Percentiles rank a stretch among this genome's conserved stretches.
Conservation (phyloP, 345 rosid species). For the Euphorbia tirucalli region DNA sequence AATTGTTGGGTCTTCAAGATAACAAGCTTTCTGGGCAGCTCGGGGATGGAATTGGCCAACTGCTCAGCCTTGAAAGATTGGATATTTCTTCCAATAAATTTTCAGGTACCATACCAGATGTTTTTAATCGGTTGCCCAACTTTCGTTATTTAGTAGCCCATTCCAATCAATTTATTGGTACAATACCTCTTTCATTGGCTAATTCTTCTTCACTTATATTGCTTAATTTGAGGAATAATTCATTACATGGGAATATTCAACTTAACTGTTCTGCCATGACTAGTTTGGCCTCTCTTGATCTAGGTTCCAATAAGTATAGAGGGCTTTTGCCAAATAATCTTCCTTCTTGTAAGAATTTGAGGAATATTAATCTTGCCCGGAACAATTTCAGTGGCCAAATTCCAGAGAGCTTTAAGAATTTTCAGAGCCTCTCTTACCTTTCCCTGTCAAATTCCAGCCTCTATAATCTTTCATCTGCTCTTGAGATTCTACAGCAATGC, state of each 20-base stretch:
- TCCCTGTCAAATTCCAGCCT: conserved; percentile 62
- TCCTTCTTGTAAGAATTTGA: conserved; percentile 49
- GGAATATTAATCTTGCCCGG: conserved; percentile 57
- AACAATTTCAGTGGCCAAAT: conserved; percentile 57
- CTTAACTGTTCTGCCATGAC: conserved; percentile 64
- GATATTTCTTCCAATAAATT: conserved; percentile 54
- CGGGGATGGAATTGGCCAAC: conserved; percentile 36
- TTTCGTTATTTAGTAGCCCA: conserved; percentile 43
- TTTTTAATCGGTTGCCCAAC: conserved; percentile 34
- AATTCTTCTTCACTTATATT: conserved; percentile 45
- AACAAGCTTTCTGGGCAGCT: conserved; percentile 57
- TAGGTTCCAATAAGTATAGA: conserved; percentile 52
- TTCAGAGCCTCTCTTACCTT: conserved; percentile 56
- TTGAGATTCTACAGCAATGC: conserved; percentile 60
- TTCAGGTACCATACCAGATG: conserved; percentile 61
- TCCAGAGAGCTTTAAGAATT: conserved; percentile 56
- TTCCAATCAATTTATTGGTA: conserved; percentile 51
- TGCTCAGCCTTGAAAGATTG: conserved; percentile 47
- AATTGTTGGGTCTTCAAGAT: conserved; percentile 43
- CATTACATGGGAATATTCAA: conserved; percentile 45
- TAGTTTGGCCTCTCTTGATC: conserved; percentile 55
- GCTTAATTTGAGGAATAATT: conserved; percentile 72
- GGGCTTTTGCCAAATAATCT: conserved; percentile 60
- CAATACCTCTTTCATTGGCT: conserved; percentile 57
- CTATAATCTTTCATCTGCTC: conserved; percentile 47